A percentile compares a stretch with the other conserved stretches of the same genome.
These are phyloP conservation scores for Amanita rubescens DNA, from an alignment of 768 basidiomycete genomes.

Conservation along the genomic window DNA sequence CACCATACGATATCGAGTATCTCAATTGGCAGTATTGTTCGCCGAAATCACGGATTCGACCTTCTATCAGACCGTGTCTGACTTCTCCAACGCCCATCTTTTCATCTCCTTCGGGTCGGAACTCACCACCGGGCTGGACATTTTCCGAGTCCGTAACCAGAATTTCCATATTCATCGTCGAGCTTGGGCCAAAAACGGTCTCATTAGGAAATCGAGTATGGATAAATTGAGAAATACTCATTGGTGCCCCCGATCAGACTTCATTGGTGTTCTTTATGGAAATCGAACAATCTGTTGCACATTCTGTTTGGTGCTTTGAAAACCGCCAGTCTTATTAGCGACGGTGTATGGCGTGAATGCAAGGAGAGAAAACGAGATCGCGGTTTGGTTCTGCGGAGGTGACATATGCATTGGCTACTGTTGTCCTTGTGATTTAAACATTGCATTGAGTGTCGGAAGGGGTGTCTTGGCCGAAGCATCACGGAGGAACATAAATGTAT, in stretches of 20 bases:
- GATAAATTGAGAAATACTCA: slow-evolving; percentile 50
- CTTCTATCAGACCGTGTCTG: too few relatives aligned
- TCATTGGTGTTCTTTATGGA: slow-evolving; percentile 42
- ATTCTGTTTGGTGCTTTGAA: slow-evolving; percentile 52
- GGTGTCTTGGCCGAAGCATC: too few relatives aligned
- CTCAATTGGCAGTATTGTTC: too few relatives aligned
- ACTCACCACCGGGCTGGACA: slow-evolving; percentile 57
- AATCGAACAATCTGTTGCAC: slow-evolving; percentile 63
- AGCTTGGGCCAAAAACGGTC: slow-evolving; percentile 59
- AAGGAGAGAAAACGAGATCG: slow-evolving; percentile 61
- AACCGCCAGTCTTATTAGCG: slow-evolving; percentile 74
- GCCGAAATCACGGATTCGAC: too few relatives aligned
- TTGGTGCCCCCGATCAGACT: slow-evolving; percentile 42
- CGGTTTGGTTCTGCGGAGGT: too few relatives aligned
- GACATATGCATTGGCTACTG: too few relatives aligned
- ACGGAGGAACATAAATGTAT: too few relatives aligned
- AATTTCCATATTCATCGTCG: slow-evolving; percentile 65
- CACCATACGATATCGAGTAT: too few relatives aligned
- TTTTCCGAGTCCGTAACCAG: slow-evolving; percentile 53
- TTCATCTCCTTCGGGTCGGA: too few relatives aligned
- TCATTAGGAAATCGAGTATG: slow-evolving; percentile 57
- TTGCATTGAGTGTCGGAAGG: too few relatives aligned
- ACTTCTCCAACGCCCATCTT: too few relatives aligned
- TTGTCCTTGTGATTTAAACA: too few relatives aligned
- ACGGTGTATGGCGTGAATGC: slow-evolving; percentile 51